These are phyloP conservation scores for Monosporascus cannonballus DNA, from an alignment of 2,329 filamentous ascomycete genomes.

Conservation along the genomic window DNA sequence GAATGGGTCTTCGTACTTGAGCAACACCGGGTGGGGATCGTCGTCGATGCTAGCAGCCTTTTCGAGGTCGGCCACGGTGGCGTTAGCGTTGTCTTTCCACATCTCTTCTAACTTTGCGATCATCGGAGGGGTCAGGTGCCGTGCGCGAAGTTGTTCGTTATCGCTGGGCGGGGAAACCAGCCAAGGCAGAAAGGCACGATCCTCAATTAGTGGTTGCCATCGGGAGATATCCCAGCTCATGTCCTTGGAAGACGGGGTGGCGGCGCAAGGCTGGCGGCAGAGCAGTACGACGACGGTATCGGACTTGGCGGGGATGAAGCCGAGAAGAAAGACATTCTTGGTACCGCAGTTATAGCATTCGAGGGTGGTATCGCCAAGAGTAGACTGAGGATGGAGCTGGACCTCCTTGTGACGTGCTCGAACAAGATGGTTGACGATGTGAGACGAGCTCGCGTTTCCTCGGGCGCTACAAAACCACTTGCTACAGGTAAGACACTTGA, in stretches of 20 bases:
- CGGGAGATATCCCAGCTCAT: slow-evolving; percentile 99
- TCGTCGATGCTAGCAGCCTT: slow-evolving; percentile 90
- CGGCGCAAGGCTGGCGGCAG: slow-evolving; percentile 92
- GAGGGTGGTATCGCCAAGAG: slow-evolving; percentile 89
- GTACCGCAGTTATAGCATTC: slow-evolving; percentile 99
- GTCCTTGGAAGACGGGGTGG: slow-evolving; percentile 92
- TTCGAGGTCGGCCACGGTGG: slow-evolving; percentile 86
- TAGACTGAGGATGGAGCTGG: slow-evolving; percentile 87
- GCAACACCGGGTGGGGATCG: slow-evolving; percentile 83
- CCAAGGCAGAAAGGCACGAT: slow-evolving; percentile 91
- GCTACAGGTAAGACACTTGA: slow-evolving; percentile 90
- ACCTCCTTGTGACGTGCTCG: slow-evolving; percentile 98
- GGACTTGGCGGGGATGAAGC: slow-evolving; percentile 97
- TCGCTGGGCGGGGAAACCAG: slow-evolving; percentile 85
- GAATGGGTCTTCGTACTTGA: slow-evolving; percentile 94
- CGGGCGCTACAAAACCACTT: slow-evolving; percentile 99
- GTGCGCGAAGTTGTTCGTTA: slow-evolving; percentile 89
- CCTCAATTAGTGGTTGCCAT: slow-evolving; percentile 96
- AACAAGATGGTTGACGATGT: slow-evolving; percentile 97
- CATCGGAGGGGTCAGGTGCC: slow-evolving; percentile 87
- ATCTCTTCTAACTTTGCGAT: slow-evolving; percentile 96
- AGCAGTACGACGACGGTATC: slow-evolving; percentile 96
- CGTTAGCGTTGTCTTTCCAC: slow-evolving; percentile 92
- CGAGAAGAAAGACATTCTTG: slow-evolving; percentile 97
- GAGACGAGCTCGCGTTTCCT: slow-evolving; percentile 92